Evolutionary conservation across 176 grass and related monocot species (phyloP), one percentile per base, ranked within the genome.

Genomic region (Melocanna baccifera): DNA sequence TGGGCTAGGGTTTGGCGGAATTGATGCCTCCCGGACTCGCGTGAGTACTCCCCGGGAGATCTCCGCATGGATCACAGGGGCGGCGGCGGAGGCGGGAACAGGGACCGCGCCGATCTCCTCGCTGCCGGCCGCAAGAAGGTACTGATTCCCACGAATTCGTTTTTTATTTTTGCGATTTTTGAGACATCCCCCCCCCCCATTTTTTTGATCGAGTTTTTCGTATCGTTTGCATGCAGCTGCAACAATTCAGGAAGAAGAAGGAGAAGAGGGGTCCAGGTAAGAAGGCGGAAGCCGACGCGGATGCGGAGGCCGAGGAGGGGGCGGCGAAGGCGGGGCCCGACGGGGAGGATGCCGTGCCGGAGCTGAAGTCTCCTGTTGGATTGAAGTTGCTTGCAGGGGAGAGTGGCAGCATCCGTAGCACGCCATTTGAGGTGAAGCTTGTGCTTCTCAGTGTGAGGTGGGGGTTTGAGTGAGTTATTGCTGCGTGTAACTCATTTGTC

Each of bases 171-270:
- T 12, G 9, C 3, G 23, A 40, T 73, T 56, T 81, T 34, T 1
- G 6, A 64, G 34, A 16, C 13, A 30, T 79, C 67, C 72, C 7
- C 18, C 67, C 72, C 7, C 18, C 12, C 18, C 1, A 15, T 7
- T 37, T 84, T 86, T 32, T 65, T 89, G 79, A 80, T 76, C 76
- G 25, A 29, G 26, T 78, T 58, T 81, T 91, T 73, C 15, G 71
- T 28, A 45, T n/a, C 10, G 19, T 75, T 40, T 19, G 64, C 42
- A 19, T 61, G 77, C 78, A 98, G 96, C 81, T 98, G 64, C 96
- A 93, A 62, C 96, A 94, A 88, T 98, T 89, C 83, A 93, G 91
- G 83, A 95, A 98, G 93, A 98, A 98, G 91, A 98, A 98, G 87
- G 91, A 90, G 55, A 88, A 86, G 62, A 88, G 88, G 84, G 68